These are phyloP conservation scores for Cytospora mali DNA, from an alignment of 2,329 filamentous ascomycete genomes.

Conservation along the genomic window DNA sequence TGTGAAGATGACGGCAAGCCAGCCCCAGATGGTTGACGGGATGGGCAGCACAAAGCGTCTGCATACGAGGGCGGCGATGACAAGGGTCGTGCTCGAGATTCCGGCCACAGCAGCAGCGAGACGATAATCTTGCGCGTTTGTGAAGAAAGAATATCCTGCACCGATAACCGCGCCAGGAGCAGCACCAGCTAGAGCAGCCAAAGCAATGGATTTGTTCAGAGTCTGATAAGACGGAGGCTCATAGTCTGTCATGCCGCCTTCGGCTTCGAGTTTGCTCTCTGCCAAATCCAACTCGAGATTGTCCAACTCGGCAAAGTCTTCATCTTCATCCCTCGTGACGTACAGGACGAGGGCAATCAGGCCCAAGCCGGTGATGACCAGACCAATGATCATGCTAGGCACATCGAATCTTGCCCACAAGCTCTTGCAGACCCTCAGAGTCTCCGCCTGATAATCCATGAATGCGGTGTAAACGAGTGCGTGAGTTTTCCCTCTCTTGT, in stretches of 20 bases:
- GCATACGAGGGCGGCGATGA: constrained; percentile 46
- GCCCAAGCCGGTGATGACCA: constrained; percentile 68
- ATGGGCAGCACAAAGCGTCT: constrained; percentile 52
- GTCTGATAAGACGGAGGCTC: constrained; percentile 39
- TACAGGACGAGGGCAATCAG: constrained; percentile 74
- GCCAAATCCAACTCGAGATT: constrained; percentile 61
- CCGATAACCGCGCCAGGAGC: constrained; percentile 40
- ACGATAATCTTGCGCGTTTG: constrained; percentile 44
- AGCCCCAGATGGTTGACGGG: constrained; percentile 84
- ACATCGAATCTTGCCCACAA: constrained; percentile 94
- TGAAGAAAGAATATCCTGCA: constrained; percentile 36
- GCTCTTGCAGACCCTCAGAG: constrained; percentile 75
- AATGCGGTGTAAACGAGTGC: constrained; percentile 60
- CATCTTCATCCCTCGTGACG: constrained; percentile 60
- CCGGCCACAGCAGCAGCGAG: constrained; percentile 46
- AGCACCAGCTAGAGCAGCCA: constrained; percentile 41
- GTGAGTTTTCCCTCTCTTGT: constrained; percentile 40
- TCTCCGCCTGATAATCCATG: constrained; percentile 74
- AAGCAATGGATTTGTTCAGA: constrained; percentile 44
- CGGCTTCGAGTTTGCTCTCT: constrained; percentile 59
- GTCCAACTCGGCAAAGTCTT: constrained; percentile 57
- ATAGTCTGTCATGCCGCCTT: constrained; percentile 38
- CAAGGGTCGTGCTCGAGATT: constrained; percentile 48
- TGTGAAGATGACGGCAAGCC: constrained; percentile 78
- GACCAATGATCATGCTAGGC: constrained; percentile 79